These are phyloP conservation scores for Salinomyces thailandicus DNA, from an alignment of 2,329 filamentous ascomycete species.

Conservation along the genomic window DNA sequence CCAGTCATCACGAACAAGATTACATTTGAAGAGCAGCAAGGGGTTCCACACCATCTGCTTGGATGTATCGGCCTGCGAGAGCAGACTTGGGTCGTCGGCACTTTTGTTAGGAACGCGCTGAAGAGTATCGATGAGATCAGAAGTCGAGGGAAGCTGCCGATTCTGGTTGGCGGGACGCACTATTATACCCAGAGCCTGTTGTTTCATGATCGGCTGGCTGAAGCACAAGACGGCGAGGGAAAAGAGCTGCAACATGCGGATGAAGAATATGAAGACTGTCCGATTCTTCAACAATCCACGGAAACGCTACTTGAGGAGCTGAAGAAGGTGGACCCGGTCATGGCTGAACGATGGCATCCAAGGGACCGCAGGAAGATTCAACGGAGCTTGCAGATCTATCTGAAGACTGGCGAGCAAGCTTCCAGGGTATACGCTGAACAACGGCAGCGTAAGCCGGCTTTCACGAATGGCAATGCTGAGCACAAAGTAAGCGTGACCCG, in stretches of 20 bases:
- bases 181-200: conserved; percentile 89
- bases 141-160: conserved; percentile 66
- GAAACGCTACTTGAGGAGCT: conserved; percentile 64
- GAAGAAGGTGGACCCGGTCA: conserved; percentile 70
- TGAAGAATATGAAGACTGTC: conserved; percentile 26
- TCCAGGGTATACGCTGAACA: conserved; percentile 85
- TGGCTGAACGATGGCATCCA: conserved; percentile 89
- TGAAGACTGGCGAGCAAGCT: conserved; percentile 68
- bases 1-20: conserved; percentile 96
- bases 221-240: conserved; percentile 20
- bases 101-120: conserved; percentile 62
- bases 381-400: conserved; percentile 79
- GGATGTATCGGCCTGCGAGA: conserved; percentile 65
- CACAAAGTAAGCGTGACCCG: neutral
- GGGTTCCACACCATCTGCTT: conserved; percentile 78
- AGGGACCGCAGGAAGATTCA: conserved; percentile 84
- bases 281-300: conserved; percentile 62
- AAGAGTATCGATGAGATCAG: conserved; percentile 67
- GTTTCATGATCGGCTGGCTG: conserved; percentile 61
- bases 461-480: neutral
- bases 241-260: conserved; percentile 22
- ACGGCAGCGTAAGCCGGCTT: conserved; percentile 9
- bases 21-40: conserved; percentile 59
- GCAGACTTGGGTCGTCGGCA: conserved; percentile 71
- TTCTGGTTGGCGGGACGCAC: conserved; percentile 87